Conservation (phyloP, 805 yeast genomes). For the Middelhovenomyces tepae region DNA sequence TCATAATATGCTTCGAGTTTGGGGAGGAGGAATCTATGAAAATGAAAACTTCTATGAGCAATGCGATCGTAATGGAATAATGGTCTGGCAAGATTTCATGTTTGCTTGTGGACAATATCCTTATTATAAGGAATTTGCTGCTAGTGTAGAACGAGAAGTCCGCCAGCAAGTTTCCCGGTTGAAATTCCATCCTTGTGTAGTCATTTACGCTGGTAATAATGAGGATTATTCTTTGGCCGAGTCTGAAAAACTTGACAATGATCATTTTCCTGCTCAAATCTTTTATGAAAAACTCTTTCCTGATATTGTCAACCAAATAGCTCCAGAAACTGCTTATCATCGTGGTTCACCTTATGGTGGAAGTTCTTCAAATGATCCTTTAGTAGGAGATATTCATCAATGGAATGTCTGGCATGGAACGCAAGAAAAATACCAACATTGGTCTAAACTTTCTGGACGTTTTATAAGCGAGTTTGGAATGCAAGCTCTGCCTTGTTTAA, state of each 20-base stretch:
- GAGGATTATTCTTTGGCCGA: constrained; percentile 42
- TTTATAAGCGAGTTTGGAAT: constrained; percentile 49
- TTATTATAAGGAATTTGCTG: constrained; percentile 30
- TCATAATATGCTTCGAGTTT: constrained; percentile 38
- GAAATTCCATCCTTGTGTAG: constrained; percentile 34
- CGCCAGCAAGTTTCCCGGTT: constrained; percentile 33
- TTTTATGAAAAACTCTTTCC: constrained; percentile 37
- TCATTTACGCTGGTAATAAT: constrained; percentile 38
- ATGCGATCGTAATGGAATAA: constrained; percentile 36
- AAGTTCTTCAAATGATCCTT: constrained; percentile 27
- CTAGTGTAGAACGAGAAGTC: constrained; percentile 32
- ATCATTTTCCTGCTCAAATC: constrained; percentile 37
- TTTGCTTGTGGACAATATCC: constrained; percentile 52
- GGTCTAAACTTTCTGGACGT: constrained; percentile 39
- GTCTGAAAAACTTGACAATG: constrained; percentile 22
- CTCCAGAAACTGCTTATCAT: constrained; percentile 31
- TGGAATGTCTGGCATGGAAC: constrained; percentile 53
- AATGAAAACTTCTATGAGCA: constrained; percentile 34
- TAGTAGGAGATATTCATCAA: constrained; percentile 44
- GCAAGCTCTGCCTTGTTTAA: constrained; percentile 36
- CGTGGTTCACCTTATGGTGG: constrained; percentile 47
- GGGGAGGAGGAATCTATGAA: constrained; percentile 46
- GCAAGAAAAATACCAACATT: constrained; percentile 41
- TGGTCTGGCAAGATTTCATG: constrained; percentile 52
- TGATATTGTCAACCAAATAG: constrained; percentile 21